Evolutionary conservation across 495 filamentous ascomycete genomes (phyloP).

Genomic region (Trichoderma asperelloides): DNA sequence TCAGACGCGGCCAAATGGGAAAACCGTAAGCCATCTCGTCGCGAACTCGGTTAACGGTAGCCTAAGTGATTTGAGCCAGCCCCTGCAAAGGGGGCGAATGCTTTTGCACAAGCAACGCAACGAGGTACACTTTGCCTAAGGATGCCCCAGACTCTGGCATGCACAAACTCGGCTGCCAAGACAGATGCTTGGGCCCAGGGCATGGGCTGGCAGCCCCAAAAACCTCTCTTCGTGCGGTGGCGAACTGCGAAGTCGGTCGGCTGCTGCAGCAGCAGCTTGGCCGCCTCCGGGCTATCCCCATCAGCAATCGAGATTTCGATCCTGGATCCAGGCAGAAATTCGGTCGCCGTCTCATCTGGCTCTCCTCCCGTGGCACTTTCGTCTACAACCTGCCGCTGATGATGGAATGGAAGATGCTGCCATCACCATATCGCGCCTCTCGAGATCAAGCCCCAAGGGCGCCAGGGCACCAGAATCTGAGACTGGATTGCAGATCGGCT

Average conservation of each 20-base stretch:
- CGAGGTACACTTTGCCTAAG: neutral
- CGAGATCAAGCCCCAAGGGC: neutral
- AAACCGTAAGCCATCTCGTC: neutral
- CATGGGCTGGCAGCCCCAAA: neutral
- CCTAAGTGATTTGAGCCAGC: neutral
- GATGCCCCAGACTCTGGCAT: neutral
- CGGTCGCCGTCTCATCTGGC: neutral
- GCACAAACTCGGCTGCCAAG: neutral
- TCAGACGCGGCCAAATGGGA: neutral
- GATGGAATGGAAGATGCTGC: neutral
- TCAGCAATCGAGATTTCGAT: slow-evolving; percentile 1
- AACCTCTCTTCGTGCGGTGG: neutral
- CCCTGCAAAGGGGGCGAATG: neutral
- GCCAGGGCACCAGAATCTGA: slow-evolving; percentile 4
- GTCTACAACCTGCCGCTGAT: too few species aligned
- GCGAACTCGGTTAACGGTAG: neutral
- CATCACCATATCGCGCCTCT: neutral
- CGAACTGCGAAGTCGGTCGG: neutral
- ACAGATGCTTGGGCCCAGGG: neutral
- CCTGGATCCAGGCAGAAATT: neutral
- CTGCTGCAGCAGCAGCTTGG: neutral
- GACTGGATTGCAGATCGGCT: slow-evolving; percentile 11
- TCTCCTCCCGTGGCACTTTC: neutral
- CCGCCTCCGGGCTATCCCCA: neutral
- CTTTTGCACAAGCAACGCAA: neutral